phyloP scores from a whole-genome alignment of 768 basidiomycete genomes.

The Psilocybe cubensis region DNA sequence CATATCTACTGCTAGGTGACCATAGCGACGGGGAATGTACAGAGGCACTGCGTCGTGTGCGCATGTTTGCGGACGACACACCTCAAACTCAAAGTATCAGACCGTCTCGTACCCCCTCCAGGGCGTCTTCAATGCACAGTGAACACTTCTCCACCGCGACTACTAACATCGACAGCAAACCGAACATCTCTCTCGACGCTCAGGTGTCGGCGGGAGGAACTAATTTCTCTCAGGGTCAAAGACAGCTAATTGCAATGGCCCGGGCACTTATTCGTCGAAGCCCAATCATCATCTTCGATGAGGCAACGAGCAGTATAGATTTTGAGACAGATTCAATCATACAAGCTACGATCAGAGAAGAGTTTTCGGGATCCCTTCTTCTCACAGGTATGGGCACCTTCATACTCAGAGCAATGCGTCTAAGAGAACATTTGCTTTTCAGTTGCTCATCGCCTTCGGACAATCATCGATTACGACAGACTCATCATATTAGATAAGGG shows the following conservation, averaged over 20 bases:
- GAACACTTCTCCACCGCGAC: slow-evolving; percentile 45
- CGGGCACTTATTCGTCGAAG: slow-evolving; percentile 75
- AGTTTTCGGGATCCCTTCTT: slow-evolving; percentile 76
- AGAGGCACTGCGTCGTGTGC: slow-evolving; percentile 82
- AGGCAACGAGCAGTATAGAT: slow-evolving; percentile 87
- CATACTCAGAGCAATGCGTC: too few species aligned
- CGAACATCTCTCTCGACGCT: slow-evolving; percentile 64
- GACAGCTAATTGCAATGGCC: slow-evolving; percentile 88
- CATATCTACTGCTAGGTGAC: slow-evolving; percentile 52
- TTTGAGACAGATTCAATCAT: slow-evolving; percentile 91
- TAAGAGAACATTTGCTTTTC: too few species aligned
- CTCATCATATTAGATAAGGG: slow-evolving; percentile 82
- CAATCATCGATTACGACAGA: slow-evolving; percentile 82
- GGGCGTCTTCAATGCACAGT: slow-evolving; percentile 43
- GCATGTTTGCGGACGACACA: slow-evolving; percentile 68
- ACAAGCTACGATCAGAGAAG: slow-evolving; percentile 83
- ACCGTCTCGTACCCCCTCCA: slow-evolving; percentile 47
- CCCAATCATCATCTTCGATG: slow-evolving; percentile 77
- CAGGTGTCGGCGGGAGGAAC: slow-evolving; percentile 84
- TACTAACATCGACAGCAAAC: slow-evolving; percentile 62
- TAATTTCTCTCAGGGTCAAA: slow-evolving; percentile 93
- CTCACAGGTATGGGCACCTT: slow-evolving; percentile 58
- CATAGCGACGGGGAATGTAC: slow-evolving; percentile 79
- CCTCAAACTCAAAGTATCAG: slow-evolving; percentile 44
- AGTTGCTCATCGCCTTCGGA: slow-evolving; percentile 78